phyloP scores from a whole-genome alignment of 2,329 filamentous ascomycete species.

The Colletotrichum sp. region DNA sequence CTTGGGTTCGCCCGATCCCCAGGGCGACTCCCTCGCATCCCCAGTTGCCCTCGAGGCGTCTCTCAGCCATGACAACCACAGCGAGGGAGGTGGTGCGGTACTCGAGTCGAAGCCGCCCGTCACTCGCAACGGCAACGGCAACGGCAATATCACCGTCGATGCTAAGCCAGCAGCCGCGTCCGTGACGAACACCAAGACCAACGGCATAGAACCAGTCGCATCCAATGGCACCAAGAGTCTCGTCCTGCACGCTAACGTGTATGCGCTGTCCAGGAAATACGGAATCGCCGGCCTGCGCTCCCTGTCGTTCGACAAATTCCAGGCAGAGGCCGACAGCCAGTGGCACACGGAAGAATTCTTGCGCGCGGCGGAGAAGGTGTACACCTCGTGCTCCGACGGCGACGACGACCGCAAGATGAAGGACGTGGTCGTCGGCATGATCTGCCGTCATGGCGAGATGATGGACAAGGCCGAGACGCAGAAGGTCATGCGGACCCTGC shows the following conservation, averaged over 20 bases:
- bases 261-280: constrained; percentile 4
- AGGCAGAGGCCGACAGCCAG: not conserved
- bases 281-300: not conserved
- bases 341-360: constrained; percentile 15
- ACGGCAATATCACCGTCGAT: not conserved
- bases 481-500: constrained; percentile 4
- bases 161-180: not conserved
- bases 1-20: not conserved
- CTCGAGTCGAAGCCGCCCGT: not conserved
- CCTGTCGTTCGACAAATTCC: not conserved
- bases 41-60: not conserved
- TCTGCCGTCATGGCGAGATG: not conserved
- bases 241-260: constrained; percentile 9
- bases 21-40: not conserved
- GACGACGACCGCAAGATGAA: constrained; percentile 9
- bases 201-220: not conserved
- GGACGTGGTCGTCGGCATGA: constrained; percentile 7
- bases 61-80: not conserved
- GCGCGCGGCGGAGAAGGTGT: constrained; percentile 2
- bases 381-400: not conserved
- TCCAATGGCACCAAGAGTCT: not conserved
- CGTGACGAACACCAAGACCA: not conserved
- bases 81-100: not conserved
- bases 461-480: constrained; percentile 5
- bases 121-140: not conserved